phyloP scores from a whole-genome alignment of 1,284 basidiomycete species.

The Austroboletus niveus region DNA sequence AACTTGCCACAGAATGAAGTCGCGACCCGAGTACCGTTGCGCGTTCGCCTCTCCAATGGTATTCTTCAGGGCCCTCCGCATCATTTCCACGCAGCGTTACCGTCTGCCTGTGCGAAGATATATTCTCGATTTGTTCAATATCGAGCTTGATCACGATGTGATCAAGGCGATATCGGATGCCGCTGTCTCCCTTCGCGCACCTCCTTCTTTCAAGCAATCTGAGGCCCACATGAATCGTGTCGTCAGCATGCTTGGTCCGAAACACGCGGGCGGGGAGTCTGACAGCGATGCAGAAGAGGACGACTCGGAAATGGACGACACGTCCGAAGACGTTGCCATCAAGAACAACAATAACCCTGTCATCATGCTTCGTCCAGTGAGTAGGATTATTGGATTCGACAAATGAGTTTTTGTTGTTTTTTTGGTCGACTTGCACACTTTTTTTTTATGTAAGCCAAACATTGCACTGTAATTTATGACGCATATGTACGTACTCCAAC shows the following conservation, averaged over 20 bases:
- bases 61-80: constrained; percentile 82
- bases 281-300: constrained; percentile 64
- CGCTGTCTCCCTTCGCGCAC: constrained; percentile 47
- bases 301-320: constrained; percentile 45
- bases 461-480: constrained; percentile 27
- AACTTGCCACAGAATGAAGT: constrained; percentile 63
- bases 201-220: constrained; percentile 47
- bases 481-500: constrained; percentile 4
- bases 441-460: neutral
- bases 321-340: constrained; percentile 34
- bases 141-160: constrained; percentile 65
- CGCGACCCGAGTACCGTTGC: constrained; percentile 69
- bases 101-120: constrained; percentile 88
- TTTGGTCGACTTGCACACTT: neutral
- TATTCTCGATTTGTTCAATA: constrained; percentile 89
- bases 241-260: constrained; percentile 57
- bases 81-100: constrained; percentile 85
- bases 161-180: constrained; percentile 52
- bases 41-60: constrained; percentile 78
- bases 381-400: constrained; percentile 60
- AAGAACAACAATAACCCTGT: constrained; percentile 43
- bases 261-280: constrained; percentile 45
- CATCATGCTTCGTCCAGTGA: constrained; percentile 57
- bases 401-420: constrained; percentile 10
- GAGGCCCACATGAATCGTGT: constrained; percentile 48